Evolutionary conservation across 768 basidiomycete species (phyloP).

Genomic region (Lactarius tabidus): DNA sequence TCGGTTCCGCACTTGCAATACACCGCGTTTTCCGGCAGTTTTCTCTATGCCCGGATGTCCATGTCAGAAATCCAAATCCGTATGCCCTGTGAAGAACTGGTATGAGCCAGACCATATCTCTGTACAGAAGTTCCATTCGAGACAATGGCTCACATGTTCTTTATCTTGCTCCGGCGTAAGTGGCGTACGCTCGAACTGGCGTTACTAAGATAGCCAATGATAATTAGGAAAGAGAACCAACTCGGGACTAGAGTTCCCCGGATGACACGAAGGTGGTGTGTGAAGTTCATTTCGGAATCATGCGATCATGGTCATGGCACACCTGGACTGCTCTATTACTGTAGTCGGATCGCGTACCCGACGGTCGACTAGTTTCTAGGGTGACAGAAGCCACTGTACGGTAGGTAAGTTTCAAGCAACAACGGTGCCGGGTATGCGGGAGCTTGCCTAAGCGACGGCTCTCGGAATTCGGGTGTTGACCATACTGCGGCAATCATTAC

Average conservation of each 20-base stretch:
- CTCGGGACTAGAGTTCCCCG: neutral
- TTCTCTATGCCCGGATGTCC: neutral
- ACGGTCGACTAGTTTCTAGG: neutral
- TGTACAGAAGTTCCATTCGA: neutral
- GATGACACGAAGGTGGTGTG: neutral
- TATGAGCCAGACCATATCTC: neutral
- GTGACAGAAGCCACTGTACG: neutral
- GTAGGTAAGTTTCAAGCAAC: neutral
- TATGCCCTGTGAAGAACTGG: neutral
- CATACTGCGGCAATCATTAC: neutral
- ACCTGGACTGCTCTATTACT: neutral
- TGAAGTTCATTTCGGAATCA: neutral
- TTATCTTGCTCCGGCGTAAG: neutral
- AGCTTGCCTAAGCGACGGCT: neutral
- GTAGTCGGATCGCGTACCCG: neutral
- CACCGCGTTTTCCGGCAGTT: neutral
- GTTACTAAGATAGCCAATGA: neutral
- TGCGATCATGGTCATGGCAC: neutral
- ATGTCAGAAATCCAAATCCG: neutral
- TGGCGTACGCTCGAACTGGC: neutral
- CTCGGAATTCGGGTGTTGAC: neutral
- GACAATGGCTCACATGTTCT: neutral
- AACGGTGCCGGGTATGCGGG: neutral
- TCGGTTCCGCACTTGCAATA: neutral
- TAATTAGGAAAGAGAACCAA: neutral